Evolutionary conservation across 768 basidiomycete genomes (phyloP), one percentile per base, ranked within the genome.

Genomic region (Cystofilobasidium macerans): DNA sequence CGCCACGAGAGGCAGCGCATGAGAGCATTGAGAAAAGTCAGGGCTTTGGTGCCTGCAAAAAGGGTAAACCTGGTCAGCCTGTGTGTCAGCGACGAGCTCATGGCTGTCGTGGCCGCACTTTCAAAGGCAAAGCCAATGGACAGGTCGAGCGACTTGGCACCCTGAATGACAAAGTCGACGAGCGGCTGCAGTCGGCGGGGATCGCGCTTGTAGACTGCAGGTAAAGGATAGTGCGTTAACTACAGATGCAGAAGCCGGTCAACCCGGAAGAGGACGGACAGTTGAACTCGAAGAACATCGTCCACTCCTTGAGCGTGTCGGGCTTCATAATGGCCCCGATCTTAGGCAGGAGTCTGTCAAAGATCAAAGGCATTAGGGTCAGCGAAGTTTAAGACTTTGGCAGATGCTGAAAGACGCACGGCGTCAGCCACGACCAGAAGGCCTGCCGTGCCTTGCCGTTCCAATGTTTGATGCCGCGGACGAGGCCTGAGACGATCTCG

Each of bases 391-490:
- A 64, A 8, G 36, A 51, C 45, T 42, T 35, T 35, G 62, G 64
- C 47, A 30, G 24, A 48, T 71, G 42, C 22, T 53, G 69, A 71
- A 80, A 36, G 20, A 56, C 61, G 28, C 82, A 82, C 40, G 79
- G 75, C 7, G 78, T 76, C 36, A 85, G 77, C 91, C 91, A 94
- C 45, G 76, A 69, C 89, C 88, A 92, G 6, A 93, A 75, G 43
- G 76, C 75, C 57, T 82, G 77, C 32, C 80, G 79, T 42, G 78
- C 75, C 43, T 77, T 75, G 62, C 79, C 80, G 0, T 82, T 78
- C 91, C 92, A 94, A 72, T 93, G 88, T 75, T 91, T 91, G 18
- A 86, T 84, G 38, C 89, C 90, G 69, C 90, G 82, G 63, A 88
- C 76, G 57, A 90, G 71, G 26, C 90, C 91, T 40, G 82, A 79